Evolutionary conservation across 129 eudicot genomes (phyloP), one percentile per base, ranked within the genome.

Genomic region (Mikania micrantha): DNA sequence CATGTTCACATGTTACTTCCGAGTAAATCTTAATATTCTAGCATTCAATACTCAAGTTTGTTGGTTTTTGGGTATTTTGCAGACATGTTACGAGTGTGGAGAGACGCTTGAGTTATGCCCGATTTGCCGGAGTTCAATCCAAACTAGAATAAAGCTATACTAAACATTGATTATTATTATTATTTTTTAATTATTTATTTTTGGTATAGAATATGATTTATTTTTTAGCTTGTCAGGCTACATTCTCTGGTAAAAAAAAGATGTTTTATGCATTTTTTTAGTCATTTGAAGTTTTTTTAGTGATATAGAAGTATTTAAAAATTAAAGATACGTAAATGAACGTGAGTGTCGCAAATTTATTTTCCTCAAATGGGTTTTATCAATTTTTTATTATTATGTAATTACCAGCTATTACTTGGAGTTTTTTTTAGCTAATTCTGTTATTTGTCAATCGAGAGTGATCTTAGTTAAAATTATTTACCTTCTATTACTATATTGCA

Each of bases 71-170:
- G 44, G 54, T 73, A 31, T 62, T 38, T 59, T 54, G 62, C 90
- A 93, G 99, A 93, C 96, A 20, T 93, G 96, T 83, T 65, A 87
- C 9, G 93, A 86, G 13, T 93, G 99, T 36, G 99, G 99, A 32
- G 77, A 81, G 70, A 82, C 78, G 13, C 91, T 93, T 16, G 64
- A 84, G 48, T 38, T 72, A 39, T 93, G 99, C 78, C 99, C 99
- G 12, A 89, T 89, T 50, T 93, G 99, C 71, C 78, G 98, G 31
- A 79, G 83, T 49, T 71, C 63, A 69, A 93, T 93, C 62, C 73
- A 82, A 62, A 84, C 99, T 12, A 79, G 96, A 74, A 89, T 93
- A 72, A 93, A 85, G 81, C 96, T 93, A 35, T 88, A 86, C 81
- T 93, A 76, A 82, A 31, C 27, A 67, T 66, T 56, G 36, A 34